Conservation (phyloP, 768 basidiomycete species). For the Suillus luteus region DNA sequence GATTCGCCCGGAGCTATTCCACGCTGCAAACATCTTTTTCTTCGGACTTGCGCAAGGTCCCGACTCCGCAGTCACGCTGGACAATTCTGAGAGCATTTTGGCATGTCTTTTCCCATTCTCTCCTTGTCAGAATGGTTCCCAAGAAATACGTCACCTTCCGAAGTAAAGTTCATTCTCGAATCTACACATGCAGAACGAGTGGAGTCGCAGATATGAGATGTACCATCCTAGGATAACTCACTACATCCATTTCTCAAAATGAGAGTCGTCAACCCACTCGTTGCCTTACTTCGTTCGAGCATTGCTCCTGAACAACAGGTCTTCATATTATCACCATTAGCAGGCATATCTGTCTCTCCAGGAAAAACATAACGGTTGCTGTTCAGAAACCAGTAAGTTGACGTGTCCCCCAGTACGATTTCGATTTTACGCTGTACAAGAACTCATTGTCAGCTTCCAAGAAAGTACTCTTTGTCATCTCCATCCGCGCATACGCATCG, state of each 20-base stretch:
- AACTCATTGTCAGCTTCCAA: slow-evolving; percentile 33
- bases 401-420: neutral
- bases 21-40: neutral
- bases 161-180: too few species aligned
- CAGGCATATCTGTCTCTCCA: neutral
- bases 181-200: too few species aligned
- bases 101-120: too few species aligned
- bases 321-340: neutral
- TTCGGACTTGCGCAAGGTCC: too few species aligned
- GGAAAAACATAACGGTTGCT: neutral
- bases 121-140: too few species aligned
- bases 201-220: too few species aligned
- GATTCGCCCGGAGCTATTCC: too few species aligned
- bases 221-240: too few species aligned
- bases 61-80: too few species aligned
- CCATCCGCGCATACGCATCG: slow-evolving; percentile 26
- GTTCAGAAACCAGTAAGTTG: slow-evolving; percentile 8
- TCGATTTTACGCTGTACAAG: slow-evolving; percentile 12
- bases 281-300: neutral
- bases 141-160: too few species aligned
- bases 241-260: too few species aligned
- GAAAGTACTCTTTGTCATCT: slow-evolving; percentile 39
- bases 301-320: neutral
- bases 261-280: too few species aligned
- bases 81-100: neutral